Conservation (phyloP, 306 rosid genomes). For the Prunus persica region DNA sequence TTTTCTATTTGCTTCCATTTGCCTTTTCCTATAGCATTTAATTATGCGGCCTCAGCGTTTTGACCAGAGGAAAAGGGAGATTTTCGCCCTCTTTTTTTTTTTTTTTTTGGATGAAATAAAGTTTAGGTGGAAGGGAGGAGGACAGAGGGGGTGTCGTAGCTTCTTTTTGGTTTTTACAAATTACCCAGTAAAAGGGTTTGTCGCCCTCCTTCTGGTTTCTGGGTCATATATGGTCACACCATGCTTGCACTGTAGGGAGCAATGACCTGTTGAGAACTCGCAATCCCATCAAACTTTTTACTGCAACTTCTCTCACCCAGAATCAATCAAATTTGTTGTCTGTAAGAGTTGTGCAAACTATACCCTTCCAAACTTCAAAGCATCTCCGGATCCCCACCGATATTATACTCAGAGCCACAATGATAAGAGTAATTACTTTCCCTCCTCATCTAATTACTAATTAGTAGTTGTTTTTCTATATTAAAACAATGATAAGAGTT, state of each 20-base stretch:
- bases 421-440: background rate
- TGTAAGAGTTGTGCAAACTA: background rate
- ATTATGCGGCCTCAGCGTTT: background rate
- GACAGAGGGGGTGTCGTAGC: no score
- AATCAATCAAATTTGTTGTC: constrained; percentile 1
- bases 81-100: no score
- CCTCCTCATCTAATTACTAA: no score
- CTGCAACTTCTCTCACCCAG: constrained; percentile 3
- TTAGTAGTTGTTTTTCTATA: no score
- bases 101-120: no score
- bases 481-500: no score
- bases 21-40: background rate
- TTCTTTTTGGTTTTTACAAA: no score
- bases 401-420: background rate
- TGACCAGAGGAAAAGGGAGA: background rate
- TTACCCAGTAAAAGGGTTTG: no score
- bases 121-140: no score
- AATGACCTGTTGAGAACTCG: constrained; percentile 23
- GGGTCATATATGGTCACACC: constrained; percentile 37
- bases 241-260: constrained; percentile 48
- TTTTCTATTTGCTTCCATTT: background rate
- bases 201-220: constrained; percentile 24
- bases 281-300: constrained; percentile 11
- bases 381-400: background rate
- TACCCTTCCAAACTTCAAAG: background rate